Conservation (phyloP, 495 filamentous ascomycete species). For the Penicillium ucsense region DNA sequence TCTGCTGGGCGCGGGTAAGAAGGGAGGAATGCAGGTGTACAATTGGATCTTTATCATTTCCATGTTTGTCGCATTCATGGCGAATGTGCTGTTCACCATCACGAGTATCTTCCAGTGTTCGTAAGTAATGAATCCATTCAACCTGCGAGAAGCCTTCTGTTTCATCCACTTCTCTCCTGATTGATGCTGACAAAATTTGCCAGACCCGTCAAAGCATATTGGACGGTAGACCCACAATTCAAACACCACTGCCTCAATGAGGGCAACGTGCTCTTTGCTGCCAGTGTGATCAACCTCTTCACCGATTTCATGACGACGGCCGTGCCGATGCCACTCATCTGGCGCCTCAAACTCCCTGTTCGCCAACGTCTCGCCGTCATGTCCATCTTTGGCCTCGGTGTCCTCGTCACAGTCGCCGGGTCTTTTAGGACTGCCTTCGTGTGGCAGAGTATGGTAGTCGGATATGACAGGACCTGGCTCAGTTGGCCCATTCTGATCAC, state of each 20-base stretch:
- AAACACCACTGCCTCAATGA: conserved; percentile 41
- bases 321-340: conserved; percentile 49
- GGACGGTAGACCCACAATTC: conserved; percentile 30
- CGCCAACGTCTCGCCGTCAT: conserved; percentile 47
- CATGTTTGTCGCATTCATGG: conserved; percentile 34
- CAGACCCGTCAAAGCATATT: conserved; percentile 46
- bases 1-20: conserved; percentile 31
- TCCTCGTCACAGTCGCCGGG: conserved; percentile 49
- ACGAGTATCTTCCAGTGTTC: conserved; percentile 47
- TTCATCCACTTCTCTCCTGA: not conserved
- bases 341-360: conserved; percentile 43
- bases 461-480: conserved; percentile 45
- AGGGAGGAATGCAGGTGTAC: conserved; percentile 24
- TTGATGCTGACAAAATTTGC: not conserved
- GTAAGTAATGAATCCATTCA: conserved; percentile 23
- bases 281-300: conserved; percentile 49
- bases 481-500: conserved; percentile 44
- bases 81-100: conserved; percentile 38
- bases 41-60: conserved; percentile 31
- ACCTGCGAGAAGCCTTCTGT: not conserved
- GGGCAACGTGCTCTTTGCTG: conserved; percentile 38
- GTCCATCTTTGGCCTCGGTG: conserved; percentile 49
- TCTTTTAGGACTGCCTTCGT: conserved; percentile 44
- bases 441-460: conserved; percentile 38
- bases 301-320: conserved; percentile 49